These are phyloP conservation scores for Auriscalpium vulgare DNA, from an alignment of 768 basidiomycete species.

Conservation along the genomic window DNA sequence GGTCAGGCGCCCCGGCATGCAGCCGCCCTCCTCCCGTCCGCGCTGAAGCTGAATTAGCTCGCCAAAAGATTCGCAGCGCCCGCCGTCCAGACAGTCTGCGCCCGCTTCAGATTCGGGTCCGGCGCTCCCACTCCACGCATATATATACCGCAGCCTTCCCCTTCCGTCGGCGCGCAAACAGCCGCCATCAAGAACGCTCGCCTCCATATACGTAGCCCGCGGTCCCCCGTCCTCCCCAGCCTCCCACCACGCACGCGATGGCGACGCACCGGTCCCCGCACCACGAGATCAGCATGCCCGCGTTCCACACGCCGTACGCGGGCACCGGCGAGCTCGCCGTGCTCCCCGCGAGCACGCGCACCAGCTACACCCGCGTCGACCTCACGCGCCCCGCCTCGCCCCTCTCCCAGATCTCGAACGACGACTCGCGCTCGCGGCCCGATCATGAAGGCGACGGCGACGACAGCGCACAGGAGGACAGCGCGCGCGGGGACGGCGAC, in stretches of 20 bases:
- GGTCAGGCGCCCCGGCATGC: no score
- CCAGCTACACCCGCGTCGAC: conserved; percentile 47
- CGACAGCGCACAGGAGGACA: conserved; percentile 4
- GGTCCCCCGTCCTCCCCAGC: no score
- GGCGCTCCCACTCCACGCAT: no score
- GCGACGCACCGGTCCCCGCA: background rate
- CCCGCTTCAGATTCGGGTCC: no score
- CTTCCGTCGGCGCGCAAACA: no score
- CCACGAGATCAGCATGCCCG: conserved; percentile 8
- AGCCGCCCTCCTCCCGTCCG: no score
- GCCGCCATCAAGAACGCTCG: no score
- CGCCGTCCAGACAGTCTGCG: no score
- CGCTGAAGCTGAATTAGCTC: no score
- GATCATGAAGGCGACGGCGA: background rate
- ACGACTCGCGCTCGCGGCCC: conserved; percentile 3
- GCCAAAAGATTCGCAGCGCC: no score
- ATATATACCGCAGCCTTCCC: no score
- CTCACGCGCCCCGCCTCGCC: conserved; percentile 14
- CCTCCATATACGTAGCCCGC: no score
- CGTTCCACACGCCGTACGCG: background rate
- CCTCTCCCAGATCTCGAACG: background rate
- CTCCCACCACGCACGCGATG: background rate
- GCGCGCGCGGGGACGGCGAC: background rate
- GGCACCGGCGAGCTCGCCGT: conserved; percentile 15
- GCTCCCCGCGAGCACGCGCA: conserved; percentile 38